Evolutionary conservation across 2,329 filamentous ascomycete genomes (phyloP).

Genomic region (Xylaria digitata): DNA sequence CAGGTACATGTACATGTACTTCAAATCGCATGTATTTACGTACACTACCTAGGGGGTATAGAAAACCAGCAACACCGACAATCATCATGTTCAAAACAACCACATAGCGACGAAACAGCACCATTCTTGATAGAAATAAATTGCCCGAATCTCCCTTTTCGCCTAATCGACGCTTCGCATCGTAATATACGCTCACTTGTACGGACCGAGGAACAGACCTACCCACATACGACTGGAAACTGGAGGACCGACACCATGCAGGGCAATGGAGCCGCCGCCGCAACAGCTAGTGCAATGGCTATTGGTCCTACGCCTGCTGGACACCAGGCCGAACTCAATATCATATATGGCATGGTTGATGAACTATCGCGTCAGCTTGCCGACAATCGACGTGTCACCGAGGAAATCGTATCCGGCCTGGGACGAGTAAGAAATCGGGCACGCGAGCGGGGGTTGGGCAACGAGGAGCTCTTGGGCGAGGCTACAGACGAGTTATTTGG

Average conservation of each 20-base stretch:
- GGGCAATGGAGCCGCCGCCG: slow-evolving; percentile 49
- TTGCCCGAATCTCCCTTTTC: background rate
- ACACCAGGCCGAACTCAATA: slow-evolving; percentile 75
- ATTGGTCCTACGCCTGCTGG: slow-evolving; percentile 72
- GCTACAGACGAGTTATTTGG: slow-evolving; percentile 68
- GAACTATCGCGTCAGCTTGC: slow-evolving; percentile 72
- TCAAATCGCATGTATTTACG: no score
- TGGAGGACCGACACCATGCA: slow-evolving; percentile 46
- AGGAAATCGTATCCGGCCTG: slow-evolving; percentile 72
- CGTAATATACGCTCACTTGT: background rate
- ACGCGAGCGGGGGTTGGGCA: slow-evolving; percentile 62
- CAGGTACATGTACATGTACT: no score
- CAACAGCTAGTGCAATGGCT: slow-evolving; percentile 56
- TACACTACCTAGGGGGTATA: no score
- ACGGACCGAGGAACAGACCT: slow-evolving; percentile 4
- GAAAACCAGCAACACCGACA: no score
- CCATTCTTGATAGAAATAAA: no score
- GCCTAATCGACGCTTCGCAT: background rate
- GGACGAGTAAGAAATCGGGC: slow-evolving; percentile 70
- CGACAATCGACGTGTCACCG: slow-evolving; percentile 70
- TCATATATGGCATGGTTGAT: slow-evolving; percentile 76
- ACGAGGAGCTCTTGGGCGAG: slow-evolving; percentile 68
- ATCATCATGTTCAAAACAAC: background rate
- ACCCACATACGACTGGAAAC: background rate
- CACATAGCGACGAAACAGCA: no score